These are phyloP conservation scores for Kalmusia sp. DNA, from an alignment of 2,329 filamentous ascomycete species.

Conservation along the genomic window DNA sequence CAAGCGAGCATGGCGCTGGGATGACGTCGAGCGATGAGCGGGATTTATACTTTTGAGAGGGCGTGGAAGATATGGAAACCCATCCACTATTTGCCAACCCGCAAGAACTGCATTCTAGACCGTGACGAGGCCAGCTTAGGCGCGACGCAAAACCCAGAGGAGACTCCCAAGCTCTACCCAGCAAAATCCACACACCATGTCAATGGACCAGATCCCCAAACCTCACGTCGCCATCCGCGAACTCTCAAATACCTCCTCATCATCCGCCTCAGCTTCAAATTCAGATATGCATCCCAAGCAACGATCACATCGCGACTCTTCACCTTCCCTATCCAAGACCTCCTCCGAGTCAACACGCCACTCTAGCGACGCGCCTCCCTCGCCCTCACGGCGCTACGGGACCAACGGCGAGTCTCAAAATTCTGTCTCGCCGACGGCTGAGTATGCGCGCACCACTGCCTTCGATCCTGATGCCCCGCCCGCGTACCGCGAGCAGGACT, in stretches of 20 bases:
- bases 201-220: neutral
- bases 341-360: conserved; percentile 1
- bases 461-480: conserved; percentile 24
- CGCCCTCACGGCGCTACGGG: neutral
- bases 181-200: neutral
- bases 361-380: conserved; percentile 5
- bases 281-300: neutral
- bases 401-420: neutral
- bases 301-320: neutral
- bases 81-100: too few relatives aligned
- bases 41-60: too few relatives aligned
- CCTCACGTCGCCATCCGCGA: neutral
- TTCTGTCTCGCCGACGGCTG: neutral
- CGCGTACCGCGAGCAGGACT: conserved; percentile 28
- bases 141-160: too few relatives aligned
- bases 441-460: neutral
- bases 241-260: neutral
- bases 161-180: too few relatives aligned
- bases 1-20: neutral
- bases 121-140: too few relatives aligned
- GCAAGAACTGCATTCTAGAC: too few relatives aligned
- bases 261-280: neutral
- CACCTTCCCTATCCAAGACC: neutral
- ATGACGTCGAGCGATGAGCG: conserved; percentile 13
- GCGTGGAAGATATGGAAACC: too few relatives aligned